Evolutionary conservation across 2,329 filamentous ascomycete genomes (phyloP).

Genomic region (Trichoderma semiorbis): DNA sequence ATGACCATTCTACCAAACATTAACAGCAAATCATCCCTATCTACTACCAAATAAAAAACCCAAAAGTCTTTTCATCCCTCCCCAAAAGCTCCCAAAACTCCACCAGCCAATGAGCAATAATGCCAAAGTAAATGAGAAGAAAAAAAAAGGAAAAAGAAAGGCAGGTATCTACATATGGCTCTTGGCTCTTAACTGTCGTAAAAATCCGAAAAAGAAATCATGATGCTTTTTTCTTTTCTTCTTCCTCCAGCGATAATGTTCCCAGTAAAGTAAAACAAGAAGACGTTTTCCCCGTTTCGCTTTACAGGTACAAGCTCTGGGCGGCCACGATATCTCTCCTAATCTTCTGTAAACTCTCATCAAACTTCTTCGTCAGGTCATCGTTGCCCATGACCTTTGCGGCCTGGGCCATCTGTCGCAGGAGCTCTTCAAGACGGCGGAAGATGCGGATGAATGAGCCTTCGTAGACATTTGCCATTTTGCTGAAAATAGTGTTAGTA

Average conservation of each 20-base stretch:
- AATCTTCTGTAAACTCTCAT: conserved; percentile 78
- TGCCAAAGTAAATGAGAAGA: not conserved
- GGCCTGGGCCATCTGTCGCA: conserved; percentile 93
- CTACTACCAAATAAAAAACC: not conserved
- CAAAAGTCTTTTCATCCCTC: not conserved
- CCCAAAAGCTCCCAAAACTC: conserved; percentile 3
- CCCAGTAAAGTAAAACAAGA: not conserved
- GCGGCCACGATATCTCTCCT: conserved; percentile 91
- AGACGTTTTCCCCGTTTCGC: too few relatives aligned
- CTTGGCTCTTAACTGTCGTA: not conserved
- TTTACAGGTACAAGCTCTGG: conserved; percentile 81
- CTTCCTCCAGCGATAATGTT: not conserved
- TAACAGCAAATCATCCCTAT: not conserved
- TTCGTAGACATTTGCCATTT: conserved; percentile 99
- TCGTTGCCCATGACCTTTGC: conserved; percentile 98
- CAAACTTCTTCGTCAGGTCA: conserved; percentile 89
- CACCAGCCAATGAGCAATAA: conserved; percentile 8
- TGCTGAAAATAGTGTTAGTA: conserved; percentile 51
- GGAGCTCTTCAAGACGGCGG: conserved; percentile 86
- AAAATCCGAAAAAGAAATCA: not conserved
- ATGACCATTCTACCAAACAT: not conserved
- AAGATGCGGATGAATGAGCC: conserved; percentile 95
- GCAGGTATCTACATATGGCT: conserved; percentile 9
- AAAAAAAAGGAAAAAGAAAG: not conserved
- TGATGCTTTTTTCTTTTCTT: not conserved